A percentile compares a stretch with the other conserved stretches of the same genome.
phyloP scores from a whole-genome alignment of 352 stramenopile species.

The Phytophthora idaei region DNA sequence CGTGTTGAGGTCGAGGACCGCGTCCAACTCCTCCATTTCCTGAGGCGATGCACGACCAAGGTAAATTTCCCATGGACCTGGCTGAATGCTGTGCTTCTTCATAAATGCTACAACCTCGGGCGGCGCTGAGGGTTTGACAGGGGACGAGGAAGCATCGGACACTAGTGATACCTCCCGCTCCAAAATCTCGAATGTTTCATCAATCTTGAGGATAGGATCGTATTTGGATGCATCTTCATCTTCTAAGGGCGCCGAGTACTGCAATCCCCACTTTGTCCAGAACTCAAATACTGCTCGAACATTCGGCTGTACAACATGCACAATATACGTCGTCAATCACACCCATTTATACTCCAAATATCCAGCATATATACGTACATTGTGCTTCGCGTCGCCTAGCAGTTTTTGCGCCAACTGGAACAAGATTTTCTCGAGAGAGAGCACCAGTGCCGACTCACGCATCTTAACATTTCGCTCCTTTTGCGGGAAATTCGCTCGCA shows the following conservation, averaged over 20 bases:
- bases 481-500: constrained; percentile 71
- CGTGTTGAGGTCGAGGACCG: constrained; percentile 69
- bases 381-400: constrained; percentile 61
- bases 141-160: constrained; percentile 73
- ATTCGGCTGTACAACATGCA: constrained; percentile 48
- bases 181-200: constrained; percentile 68
- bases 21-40: constrained; percentile 77
- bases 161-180: constrained; percentile 56
- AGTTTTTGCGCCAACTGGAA: constrained; percentile 68
- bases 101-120: constrained; percentile 80
- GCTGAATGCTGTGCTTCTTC: constrained; percentile 76
- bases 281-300: constrained; percentile 80
- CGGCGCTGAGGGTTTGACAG: constrained; percentile 64
- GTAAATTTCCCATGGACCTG: constrained; percentile 83
- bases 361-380: constrained; percentile 49
- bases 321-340: constrained; percentile 4
- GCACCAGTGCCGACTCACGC: constrained; percentile 66
- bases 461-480: constrained; percentile 83
- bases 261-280: constrained; percentile 83
- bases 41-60: constrained; percentile 62
- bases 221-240: constrained; percentile 37
- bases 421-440: constrained; percentile 71
- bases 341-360: constrained; percentile 2
- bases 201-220: constrained; percentile 58
- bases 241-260: constrained; percentile 57